Conservation (phyloP, 2,329 filamentous ascomycete species). For the Paraphoma chrysanthemicola region DNA sequence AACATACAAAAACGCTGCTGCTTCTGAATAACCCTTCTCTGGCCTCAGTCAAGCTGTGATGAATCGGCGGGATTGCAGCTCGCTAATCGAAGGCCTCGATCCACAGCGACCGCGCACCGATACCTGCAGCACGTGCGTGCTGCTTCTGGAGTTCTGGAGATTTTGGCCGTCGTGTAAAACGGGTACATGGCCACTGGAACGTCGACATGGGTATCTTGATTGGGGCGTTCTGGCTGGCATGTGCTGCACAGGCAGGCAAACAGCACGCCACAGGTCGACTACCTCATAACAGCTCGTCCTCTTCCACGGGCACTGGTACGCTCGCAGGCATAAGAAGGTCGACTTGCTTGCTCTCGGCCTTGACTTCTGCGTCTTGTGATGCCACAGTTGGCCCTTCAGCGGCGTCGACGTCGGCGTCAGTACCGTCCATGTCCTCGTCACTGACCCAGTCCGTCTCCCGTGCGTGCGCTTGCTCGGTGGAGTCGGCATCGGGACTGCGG, state of each 20-base stretch:
- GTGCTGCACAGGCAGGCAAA: not conserved
- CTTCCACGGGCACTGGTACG: not conserved
- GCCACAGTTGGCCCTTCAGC: not conserved
- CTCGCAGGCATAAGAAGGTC: slow-evolving; percentile 12
- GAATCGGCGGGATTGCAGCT: too few species aligned
- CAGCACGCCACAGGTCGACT: not conserved
- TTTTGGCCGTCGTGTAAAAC: too few species aligned
- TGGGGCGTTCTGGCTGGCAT: not conserved
- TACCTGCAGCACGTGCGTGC: too few species aligned
- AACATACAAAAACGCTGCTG: too few species aligned
- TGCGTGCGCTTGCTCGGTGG: slow-evolving; percentile 14
- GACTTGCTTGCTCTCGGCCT: slow-evolving; percentile 21
- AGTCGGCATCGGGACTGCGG: slow-evolving; percentile 23
- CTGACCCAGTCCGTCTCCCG: slow-evolving; percentile 33
- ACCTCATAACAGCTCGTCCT: slow-evolving; percentile 1
- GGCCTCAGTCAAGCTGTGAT: too few species aligned
- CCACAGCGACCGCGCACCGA: too few species aligned
- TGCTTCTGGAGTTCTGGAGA: too few species aligned
- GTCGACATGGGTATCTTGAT: too few species aligned
- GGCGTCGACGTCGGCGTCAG: not conserved
- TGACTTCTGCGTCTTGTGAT: slow-evolving; percentile 3
- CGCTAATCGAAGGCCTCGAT: too few species aligned
- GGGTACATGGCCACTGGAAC: too few species aligned
- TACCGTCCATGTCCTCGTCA: slow-evolving; percentile 41
- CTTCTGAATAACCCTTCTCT: too few species aligned